phyloP scores from a whole-genome alignment of 495 filamentous ascomycete genomes.

The Baudoinia panamericana region DNA sequence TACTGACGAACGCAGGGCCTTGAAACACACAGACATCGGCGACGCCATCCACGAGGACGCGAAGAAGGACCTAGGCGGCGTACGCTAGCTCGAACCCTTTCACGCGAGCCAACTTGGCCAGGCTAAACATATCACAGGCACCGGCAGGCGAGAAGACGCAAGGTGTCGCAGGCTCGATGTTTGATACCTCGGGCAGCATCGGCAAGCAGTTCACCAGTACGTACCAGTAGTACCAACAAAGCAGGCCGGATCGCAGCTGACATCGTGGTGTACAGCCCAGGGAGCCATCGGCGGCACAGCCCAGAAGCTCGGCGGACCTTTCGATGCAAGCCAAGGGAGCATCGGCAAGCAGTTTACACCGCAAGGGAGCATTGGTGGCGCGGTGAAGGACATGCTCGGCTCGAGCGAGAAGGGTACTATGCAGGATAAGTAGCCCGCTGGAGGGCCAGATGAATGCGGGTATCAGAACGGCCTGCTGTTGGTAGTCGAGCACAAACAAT shows the following conservation, averaged over 20 bases:
- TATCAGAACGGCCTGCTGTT: too few species aligned
- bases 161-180: constrained; percentile 6
- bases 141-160: constrained; percentile 16
- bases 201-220: constrained; percentile 13
- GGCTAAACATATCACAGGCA: constrained; percentile 1
- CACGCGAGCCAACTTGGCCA: neutral
- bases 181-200: constrained; percentile 9
- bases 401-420: constrained; percentile 6
- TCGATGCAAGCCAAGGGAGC: constrained; percentile 34
- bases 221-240: neutral
- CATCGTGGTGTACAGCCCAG: constrained; percentile 27
- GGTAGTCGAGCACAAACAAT: too few species aligned
- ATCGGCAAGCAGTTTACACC: constrained; percentile 35
- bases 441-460: too few species aligned
- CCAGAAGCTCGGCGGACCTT: constrained; percentile 41
- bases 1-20: constrained; percentile 5
- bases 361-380: constrained; percentile 31
- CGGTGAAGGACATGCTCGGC: constrained; percentile 34
- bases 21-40: constrained; percentile 7
- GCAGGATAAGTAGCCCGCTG: constrained; percentile 1
- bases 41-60: constrained; percentile 17
- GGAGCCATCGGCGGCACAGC: constrained; percentile 40
- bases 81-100: neutral
- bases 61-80: constrained; percentile 5
- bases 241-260: neutral